phyloP scores from a whole-genome alignment of 106 monocot species.

The Acorus gramineus region DNA sequence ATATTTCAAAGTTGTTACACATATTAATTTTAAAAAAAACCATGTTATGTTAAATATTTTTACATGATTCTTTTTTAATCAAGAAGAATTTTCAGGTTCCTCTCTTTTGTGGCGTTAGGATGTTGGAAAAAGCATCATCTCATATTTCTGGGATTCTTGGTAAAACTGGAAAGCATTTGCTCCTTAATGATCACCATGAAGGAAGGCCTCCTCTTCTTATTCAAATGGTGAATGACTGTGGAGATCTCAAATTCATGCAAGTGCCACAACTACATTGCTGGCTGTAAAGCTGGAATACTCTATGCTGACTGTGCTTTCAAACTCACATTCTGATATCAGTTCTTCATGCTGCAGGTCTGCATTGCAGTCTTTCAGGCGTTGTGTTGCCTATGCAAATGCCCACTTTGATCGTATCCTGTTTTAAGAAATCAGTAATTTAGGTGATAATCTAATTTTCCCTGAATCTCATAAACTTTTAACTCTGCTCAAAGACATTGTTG shows the following conservation, averaged over 20 bases:
- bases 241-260: slow-evolving; percentile 64
- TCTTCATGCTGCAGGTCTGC: slow-evolving; percentile 50
- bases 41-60: too few relatives aligned
- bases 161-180: slow-evolving; percentile 75
- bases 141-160: slow-evolving; percentile 48
- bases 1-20: too few relatives aligned
- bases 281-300: too few relatives aligned
- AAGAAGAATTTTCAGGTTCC: slow-evolving; percentile 41
- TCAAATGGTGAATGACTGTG: slow-evolving; percentile 63
- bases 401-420: slow-evolving; percentile 81
- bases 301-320: too few relatives aligned
- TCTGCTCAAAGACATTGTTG: slow-evolving; percentile 61
- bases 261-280: neutral
- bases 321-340: too few relatives aligned
- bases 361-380: slow-evolving; percentile 51
- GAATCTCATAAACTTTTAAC: slow-evolving; percentile 26
- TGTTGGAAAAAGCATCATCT: slow-evolving; percentile 59
- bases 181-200: slow-evolving; percentile 49
- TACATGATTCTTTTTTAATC: too few relatives aligned
- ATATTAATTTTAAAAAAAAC: too few relatives aligned
- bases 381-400: slow-evolving; percentile 72
- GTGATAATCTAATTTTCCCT: too few relatives aligned
- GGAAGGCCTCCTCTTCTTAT: slow-evolving; percentile 74
- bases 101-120: slow-evolving; percentile 42
- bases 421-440: neutral